Percentiles rank a stretch among this genome's conserved stretches.
These are phyloP conservation scores for Eucalyptus lansdowneana DNA, from an alignment of 345 rosid species.

Conservation along the genomic window DNA sequence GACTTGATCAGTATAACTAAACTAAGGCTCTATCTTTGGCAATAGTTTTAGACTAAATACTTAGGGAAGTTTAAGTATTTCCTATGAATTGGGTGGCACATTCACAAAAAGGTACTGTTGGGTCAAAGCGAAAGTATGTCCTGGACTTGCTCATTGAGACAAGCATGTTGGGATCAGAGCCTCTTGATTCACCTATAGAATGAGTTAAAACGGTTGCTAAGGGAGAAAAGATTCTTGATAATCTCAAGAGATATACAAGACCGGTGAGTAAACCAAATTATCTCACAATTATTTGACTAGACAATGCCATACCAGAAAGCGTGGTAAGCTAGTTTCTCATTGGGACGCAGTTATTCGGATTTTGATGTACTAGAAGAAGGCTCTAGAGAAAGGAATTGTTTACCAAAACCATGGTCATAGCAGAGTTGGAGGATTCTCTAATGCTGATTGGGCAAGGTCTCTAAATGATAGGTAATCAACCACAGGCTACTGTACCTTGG, in stretches of 20 bases:
- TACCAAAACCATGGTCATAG: not conserved
- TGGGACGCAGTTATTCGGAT: not conserved
- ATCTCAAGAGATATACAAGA: not conserved
- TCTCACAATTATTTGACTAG: not conserved
- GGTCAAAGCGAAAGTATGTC: not conserved
- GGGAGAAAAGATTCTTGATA: not conserved
- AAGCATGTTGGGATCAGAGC: not conserved
- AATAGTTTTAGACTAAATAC: not conserved
- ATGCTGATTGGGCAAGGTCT: not conserved
- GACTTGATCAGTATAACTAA: not conserved
- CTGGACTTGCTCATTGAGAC: not conserved
- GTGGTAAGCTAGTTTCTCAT: not conserved
- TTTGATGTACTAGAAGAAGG: not conserved
- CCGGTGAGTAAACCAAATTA: not conserved
- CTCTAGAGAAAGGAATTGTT: not conserved
- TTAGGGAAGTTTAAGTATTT: not conserved
- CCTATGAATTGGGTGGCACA: not conserved
- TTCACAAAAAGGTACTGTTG: not conserved
- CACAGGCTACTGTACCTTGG: not conserved
- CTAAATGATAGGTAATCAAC: not conserved
- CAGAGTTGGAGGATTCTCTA: not conserved
- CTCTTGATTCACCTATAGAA: not conserved
- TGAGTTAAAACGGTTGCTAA: not conserved
- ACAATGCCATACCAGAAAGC: not conserved
- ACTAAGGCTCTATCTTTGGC: not conserved